Conservation (phyloP, 2,329 filamentous ascomycete genomes). For the Exserohilum turcica region DNA sequence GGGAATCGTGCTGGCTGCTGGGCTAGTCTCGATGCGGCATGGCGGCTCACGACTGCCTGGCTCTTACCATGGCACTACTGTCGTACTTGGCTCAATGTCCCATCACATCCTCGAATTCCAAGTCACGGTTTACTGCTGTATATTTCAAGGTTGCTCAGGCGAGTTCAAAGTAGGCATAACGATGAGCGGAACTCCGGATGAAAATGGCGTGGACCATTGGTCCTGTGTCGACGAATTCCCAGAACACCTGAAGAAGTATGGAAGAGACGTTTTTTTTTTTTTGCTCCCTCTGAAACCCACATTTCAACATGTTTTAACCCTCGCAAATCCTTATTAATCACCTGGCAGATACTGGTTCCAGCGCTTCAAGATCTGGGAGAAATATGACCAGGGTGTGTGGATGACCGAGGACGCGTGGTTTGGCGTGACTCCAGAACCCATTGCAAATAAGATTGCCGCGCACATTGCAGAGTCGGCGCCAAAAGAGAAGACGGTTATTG, state of each 20-base stretch:
- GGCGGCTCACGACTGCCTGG: constrained; percentile 10
- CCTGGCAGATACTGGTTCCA: constrained; percentile 86
- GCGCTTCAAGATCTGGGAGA: constrained; percentile 82
- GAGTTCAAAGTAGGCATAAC: neutral
- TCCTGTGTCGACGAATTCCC: constrained; percentile 72
- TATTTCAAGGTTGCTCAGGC: no score
- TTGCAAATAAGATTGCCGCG: constrained; percentile 69
- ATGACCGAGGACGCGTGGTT: constrained; percentile 97
- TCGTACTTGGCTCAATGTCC: neutral
- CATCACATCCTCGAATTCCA: neutral
- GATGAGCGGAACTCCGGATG: constrained; percentile 31
- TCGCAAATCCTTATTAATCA: neutral
- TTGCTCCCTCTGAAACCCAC: no score
- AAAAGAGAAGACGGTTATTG: constrained; percentile 66
- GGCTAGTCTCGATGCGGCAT: constrained; percentile 11
- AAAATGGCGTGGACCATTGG: constrained; percentile 69
- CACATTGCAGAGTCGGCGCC: constrained; percentile 67
- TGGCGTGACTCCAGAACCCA: constrained; percentile 90
- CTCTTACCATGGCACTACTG: neutral
- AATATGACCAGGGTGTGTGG: constrained; percentile 84
- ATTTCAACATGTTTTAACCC: no score
- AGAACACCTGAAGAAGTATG: constrained; percentile 80
- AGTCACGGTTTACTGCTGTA: no score
- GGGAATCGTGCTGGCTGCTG: constrained; percentile 10
- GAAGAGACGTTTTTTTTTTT: no score